A percentile compares a stretch with the other conserved stretches of the same genome.
These are phyloP conservation scores for Flaveria floridana DNA, from an alignment of 140 eudicot species.

Conservation along the genomic window DNA sequence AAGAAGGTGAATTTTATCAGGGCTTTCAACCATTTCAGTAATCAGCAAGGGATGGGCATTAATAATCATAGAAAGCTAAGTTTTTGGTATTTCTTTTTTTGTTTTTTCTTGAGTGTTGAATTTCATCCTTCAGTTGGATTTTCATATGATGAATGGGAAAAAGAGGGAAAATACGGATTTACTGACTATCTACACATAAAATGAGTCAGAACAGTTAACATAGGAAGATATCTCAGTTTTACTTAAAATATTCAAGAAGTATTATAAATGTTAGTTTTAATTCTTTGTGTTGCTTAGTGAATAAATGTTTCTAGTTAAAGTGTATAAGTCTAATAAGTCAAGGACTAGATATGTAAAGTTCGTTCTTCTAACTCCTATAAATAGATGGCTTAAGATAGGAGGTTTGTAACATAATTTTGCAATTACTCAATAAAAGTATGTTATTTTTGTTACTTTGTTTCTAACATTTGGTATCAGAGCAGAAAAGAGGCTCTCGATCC, in stretches of 20 bases:
- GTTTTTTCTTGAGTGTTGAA: not conserved
- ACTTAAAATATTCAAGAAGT: not conserved
- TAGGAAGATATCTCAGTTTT: conserved; percentile 16
- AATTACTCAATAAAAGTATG: too few species aligned
- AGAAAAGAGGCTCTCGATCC: too few species aligned
- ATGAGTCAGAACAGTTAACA: conserved; percentile 13
- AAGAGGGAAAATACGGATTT: not conserved
- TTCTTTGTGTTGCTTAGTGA: too few species aligned
- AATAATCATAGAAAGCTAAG: not conserved
- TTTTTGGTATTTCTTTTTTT: not conserved
- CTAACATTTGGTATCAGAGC: too few species aligned
- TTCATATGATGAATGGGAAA: too few species aligned
- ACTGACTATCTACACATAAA: not conserved
- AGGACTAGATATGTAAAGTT: too few species aligned
- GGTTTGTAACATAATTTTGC: too few species aligned
- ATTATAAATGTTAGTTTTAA: not conserved
- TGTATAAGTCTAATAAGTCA: too few species aligned
- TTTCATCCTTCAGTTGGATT: conserved; percentile 8
- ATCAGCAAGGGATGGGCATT: not conserved
- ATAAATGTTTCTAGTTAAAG: too few species aligned
- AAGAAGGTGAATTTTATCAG: conserved; percentile 16
- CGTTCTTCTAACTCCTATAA: too few species aligned
- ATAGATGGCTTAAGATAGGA: too few species aligned
- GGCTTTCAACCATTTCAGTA: not conserved
- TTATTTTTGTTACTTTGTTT: too few species aligned